These are phyloP conservation scores for Massariosphaeria phaeospora DNA, from an alignment of 495 filamentous ascomycete genomes.

Conservation along the genomic window DNA sequence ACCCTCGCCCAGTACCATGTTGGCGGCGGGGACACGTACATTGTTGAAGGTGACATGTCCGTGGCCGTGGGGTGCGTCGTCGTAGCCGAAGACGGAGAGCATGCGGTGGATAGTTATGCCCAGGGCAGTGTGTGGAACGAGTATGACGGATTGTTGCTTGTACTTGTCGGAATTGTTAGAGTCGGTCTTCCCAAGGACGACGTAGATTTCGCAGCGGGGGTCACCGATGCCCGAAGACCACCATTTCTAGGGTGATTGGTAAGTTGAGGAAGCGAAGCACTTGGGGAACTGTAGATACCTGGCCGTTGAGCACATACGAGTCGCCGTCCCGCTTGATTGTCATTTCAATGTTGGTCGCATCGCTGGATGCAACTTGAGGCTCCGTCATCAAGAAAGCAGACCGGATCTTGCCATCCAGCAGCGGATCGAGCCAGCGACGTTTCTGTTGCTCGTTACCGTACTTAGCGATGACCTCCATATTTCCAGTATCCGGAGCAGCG, in stretches of 20 bases:
- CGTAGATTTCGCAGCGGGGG: conserved; percentile 44
- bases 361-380: conserved; percentile 42
- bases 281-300: conserved; percentile 16
- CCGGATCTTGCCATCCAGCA: conserved; percentile 43
- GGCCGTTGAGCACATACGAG: conserved; percentile 43
- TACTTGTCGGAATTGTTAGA: conserved; percentile 40
- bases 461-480: conserved; percentile 47
- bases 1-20: conserved; percentile 42
- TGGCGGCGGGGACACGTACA: conserved; percentile 41
- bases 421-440: conserved; percentile 41
- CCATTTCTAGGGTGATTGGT: conserved; percentile 38
- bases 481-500: conserved; percentile 45
- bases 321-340: conserved; percentile 39
- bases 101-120: conserved; percentile 46
- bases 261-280: neutral
- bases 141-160: conserved; percentile 44
- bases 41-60: conserved; percentile 44
- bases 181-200: conserved; percentile 44
- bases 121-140: conserved; percentile 40
- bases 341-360: conserved; percentile 44
- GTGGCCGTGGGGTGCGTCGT: conserved; percentile 46
- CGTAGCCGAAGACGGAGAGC: conserved; percentile 45
- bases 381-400: conserved; percentile 47
- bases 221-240: conserved; percentile 44
- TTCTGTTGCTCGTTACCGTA: conserved; percentile 45